A percentile compares a stretch with the other conserved stretches of the same genome.
phyloP scores from a whole-genome alignment of 495 filamentous ascomycete genomes.

The Aspergillus sclerotiicarbonarius region DNA sequence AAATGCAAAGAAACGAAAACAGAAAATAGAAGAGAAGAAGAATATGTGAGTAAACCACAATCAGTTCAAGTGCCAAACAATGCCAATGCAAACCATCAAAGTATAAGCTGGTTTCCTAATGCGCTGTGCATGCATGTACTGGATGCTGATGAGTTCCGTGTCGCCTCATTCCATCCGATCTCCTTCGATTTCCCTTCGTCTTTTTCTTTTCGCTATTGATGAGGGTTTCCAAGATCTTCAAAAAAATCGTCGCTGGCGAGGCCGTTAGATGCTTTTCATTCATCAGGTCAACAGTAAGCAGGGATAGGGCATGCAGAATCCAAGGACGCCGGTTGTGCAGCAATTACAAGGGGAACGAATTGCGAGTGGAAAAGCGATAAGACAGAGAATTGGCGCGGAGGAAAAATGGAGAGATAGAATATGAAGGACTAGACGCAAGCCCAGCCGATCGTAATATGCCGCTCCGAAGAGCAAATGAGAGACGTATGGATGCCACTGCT shows the following conservation, averaged over 20 bases:
- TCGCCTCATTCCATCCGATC: not conserved
- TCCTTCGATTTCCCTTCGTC: not conserved
- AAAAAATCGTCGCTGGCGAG: not conserved
- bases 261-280: not conserved
- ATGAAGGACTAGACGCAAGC: conserved; percentile 11
- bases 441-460: conserved; percentile 3
- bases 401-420: conserved; percentile 2
- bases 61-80: not conserved
- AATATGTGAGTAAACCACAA: not conserved
- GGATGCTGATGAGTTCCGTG: not conserved
- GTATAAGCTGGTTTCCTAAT: not conserved
- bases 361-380: conserved; percentile 7
- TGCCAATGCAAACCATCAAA: not conserved
- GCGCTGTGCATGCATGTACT: not conserved
- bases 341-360: conserved; percentile 19
- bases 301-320: conserved; percentile 18
- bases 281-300: not conserved
- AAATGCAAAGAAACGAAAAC: not conserved
- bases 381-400: conserved; percentile 5
- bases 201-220: not conserved
- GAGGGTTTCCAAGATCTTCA: not conserved
- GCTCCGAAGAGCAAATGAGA: not conserved
- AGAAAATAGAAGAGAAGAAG: conserved; percentile 4
- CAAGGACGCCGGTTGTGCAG: conserved; percentile 23
- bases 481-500: conserved; percentile 3